phyloP scores from a whole-genome alignment of 495 filamentous ascomycete genomes.

The Penicillium bovifimosum region DNA sequence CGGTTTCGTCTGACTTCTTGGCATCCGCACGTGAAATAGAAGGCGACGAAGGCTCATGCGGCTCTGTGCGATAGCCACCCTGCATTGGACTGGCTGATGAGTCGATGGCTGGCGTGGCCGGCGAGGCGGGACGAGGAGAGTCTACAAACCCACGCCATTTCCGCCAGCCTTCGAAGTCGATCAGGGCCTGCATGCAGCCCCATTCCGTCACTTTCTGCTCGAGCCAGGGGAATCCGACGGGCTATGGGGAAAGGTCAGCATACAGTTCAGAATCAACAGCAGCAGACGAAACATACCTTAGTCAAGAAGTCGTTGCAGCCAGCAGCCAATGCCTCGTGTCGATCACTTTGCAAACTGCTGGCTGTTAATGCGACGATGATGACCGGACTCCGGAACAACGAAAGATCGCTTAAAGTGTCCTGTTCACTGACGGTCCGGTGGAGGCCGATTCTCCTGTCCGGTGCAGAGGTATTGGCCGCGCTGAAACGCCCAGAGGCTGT shows the following conservation, averaged over 20 bases:
- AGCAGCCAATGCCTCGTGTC: slow-evolving; percentile 90
- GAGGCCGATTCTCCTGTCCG: slow-evolving; percentile 21
- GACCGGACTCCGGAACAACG: slow-evolving; percentile 88
- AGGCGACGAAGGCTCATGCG: slow-evolving; percentile 12
- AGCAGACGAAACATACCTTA: slow-evolving; percentile 58
- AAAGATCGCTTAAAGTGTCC: slow-evolving; percentile 61
- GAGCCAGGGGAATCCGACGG: slow-evolving; percentile 96
- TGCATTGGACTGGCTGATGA: slow-evolving; percentile 32
- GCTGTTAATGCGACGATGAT: slow-evolving; percentile 98
- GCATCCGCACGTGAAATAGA: slow-evolving; percentile 10
- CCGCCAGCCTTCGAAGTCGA: slow-evolving; percentile 97
- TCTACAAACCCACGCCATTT: slow-evolving; percentile 84
- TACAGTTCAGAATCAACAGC: background rate
- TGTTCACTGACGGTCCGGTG: slow-evolving; percentile 39
- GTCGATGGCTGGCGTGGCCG: slow-evolving; percentile 16
- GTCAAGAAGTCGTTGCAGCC: slow-evolving; percentile 98
- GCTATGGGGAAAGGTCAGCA: slow-evolving; percentile 46
- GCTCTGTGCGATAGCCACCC: slow-evolving; percentile 15
- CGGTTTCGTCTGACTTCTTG: slow-evolving; percentile 6
- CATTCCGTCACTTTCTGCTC: slow-evolving; percentile 97
- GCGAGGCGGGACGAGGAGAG: slow-evolving; percentile 21
- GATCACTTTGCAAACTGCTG: slow-evolving; percentile 84
- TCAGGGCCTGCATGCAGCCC: slow-evolving; percentile 98
- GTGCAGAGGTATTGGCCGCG: slow-evolving; percentile 25
- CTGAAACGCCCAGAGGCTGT: slow-evolving; percentile 38